Evolutionary conservation across 768 basidiomycete species (phyloP).

Genomic region (Trametes cinnabarina): DNA sequence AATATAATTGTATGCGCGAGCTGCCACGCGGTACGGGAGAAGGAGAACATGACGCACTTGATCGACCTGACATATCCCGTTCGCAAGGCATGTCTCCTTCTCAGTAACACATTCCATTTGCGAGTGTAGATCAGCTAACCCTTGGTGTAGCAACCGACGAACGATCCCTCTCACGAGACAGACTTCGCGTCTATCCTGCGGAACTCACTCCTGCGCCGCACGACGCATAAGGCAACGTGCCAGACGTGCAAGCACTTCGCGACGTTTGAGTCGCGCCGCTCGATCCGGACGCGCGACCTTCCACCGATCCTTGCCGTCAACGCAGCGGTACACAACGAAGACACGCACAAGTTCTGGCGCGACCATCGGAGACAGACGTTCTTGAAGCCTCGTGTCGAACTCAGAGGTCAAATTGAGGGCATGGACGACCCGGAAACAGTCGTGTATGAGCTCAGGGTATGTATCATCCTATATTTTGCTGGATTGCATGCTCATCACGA

Average conservation of each 20-base stretch:
- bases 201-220: conserved; percentile 75
- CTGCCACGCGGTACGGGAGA: conserved; percentile 70
- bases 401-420: conserved; percentile 61
- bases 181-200: conserved; percentile 71
- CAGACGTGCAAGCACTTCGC: conserved; percentile 73
- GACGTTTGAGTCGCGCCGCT: conserved; percentile 67
- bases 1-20: conserved; percentile 71
- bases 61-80: conserved; percentile 82
- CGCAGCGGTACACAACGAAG: conserved; percentile 75
- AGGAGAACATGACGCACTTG: conserved; percentile 79
- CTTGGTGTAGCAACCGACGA: conserved; percentile 39
- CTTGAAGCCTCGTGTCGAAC: conserved; percentile 52
- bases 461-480: conserved; percentile 23
- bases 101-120: background rate
- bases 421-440: conserved; percentile 53
- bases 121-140: no score
- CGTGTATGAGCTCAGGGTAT: conserved; percentile 71
- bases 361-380: conserved; percentile 61
- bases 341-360: conserved; percentile 72
- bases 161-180: conserved; percentile 37
- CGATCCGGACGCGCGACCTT: conserved; percentile 59
- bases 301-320: conserved; percentile 89
- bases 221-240: conserved; percentile 85
- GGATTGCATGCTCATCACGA: background rate
- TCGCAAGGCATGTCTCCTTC: conserved; percentile 54